These are phyloP conservation scores for Stagonosporopsis rhizophila DNA, from an alignment of 2,329 filamentous ascomycete genomes.

Conservation along the genomic window DNA sequence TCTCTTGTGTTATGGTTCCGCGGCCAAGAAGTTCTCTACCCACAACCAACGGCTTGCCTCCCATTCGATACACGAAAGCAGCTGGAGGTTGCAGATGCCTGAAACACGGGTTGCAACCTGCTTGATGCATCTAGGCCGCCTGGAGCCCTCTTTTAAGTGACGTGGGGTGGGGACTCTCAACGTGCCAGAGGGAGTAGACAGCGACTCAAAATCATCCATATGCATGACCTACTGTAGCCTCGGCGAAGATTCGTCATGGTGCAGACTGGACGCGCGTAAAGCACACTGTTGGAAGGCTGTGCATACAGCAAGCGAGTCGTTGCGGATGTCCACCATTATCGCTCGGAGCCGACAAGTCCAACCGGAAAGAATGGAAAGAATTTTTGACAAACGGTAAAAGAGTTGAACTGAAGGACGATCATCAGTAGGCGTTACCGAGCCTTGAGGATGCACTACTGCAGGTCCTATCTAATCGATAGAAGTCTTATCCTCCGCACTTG, in stretches of 20 bases:
- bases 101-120: not conserved
- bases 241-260: slow-evolving; percentile 10
- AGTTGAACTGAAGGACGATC: slow-evolving; percentile 7
- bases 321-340: not conserved
- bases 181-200: not conserved
- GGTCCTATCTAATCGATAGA: slow-evolving; percentile 34
- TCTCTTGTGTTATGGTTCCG: not conserved
- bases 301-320: slow-evolving; percentile 2
- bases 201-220: not conserved
- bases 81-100: not conserved
- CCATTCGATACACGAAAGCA: not conserved
- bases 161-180: not conserved
- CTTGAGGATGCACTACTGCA: slow-evolving; percentile 20
- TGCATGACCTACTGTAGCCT: not conserved
- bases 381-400: slow-evolving; percentile 6
- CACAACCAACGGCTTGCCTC: not conserved
- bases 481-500: slow-evolving; percentile 24
- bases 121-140: not conserved
- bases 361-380: slow-evolving; percentile 4
- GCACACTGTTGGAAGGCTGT: not conserved
- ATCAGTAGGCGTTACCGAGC: slow-evolving; percentile 15
- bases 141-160: not conserved
- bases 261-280: slow-evolving; percentile 18
- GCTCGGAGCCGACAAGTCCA: slow-evolving; percentile 1
- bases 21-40: too few species aligned